Evolutionary conservation across 163 green algal species (phyloP).

Genomic region (Chlamydomonas reinhardtii): DNA sequence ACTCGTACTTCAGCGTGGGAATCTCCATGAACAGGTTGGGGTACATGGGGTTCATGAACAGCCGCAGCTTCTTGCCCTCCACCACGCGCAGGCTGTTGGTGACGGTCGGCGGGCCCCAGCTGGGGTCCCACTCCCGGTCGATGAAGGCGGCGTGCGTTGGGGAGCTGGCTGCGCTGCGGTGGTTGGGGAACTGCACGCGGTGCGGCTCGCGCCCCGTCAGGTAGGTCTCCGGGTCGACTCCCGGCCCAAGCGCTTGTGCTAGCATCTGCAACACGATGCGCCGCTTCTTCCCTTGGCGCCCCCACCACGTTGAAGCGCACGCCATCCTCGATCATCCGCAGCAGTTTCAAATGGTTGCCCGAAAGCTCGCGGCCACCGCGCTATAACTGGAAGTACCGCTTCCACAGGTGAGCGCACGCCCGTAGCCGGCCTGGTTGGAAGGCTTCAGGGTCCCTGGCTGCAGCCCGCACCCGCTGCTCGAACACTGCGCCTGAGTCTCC

Average conservation of each 20-base stretch:
- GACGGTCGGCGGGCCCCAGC: not conserved
- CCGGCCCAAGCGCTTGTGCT: not conserved
- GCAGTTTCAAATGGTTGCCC: not conserved
- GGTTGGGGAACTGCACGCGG: slow-evolving; percentile 19
- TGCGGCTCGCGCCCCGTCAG: not conserved
- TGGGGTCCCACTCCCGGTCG: not conserved
- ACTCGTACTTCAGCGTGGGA: not conserved
- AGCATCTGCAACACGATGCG: slow-evolving; percentile 18
- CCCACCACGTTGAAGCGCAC: not conserved
- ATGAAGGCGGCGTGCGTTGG: not conserved
- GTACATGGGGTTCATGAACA: slow-evolving; percentile 25
- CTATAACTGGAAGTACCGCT: not conserved
- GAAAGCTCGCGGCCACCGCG: not conserved
- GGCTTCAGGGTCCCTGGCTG: not conserved
- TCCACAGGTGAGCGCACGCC: not conserved
- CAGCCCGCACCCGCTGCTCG: not conserved
- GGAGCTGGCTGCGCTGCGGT: not conserved
- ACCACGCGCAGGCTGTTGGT: slow-evolving; percentile 19
- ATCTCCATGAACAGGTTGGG: slow-evolving; percentile 17
- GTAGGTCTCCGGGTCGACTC: not conserved
- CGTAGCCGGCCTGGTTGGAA: not conserved
- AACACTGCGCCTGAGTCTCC: not conserved
- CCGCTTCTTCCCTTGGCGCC: not conserved
- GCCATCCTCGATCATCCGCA: not conserved
- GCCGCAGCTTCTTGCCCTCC: not conserved